phyloP scores from a whole-genome alignment of 208 protist species.

The Crithidia sp. region DNA sequence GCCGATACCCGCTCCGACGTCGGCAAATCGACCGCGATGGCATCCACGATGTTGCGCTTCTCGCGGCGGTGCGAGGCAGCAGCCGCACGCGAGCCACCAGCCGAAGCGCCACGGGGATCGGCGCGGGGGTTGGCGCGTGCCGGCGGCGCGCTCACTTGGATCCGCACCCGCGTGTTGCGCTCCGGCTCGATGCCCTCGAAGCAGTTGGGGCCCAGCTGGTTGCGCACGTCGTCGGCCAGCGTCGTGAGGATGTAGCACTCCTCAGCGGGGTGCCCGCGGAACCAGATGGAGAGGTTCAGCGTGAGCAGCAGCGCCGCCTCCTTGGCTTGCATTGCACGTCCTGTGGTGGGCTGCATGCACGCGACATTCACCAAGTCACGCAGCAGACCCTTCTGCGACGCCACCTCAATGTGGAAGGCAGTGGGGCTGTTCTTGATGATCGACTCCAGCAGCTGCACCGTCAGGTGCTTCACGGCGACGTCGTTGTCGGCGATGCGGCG shows the following conservation, averaged over 20 bases:
- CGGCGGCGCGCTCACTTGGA: constrained; percentile 12
- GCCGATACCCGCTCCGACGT: constrained; percentile 55
- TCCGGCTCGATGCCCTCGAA: constrained; percentile 76
- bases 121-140: background rate
- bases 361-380: constrained; percentile 80
- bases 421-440: constrained; percentile 71
- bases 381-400: constrained; percentile 75
- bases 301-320: constrained; percentile 72
- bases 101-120: background rate
- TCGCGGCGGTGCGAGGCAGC: constrained; percentile 11
- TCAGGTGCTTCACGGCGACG: constrained; percentile 74
- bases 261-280: constrained; percentile 69
- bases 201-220: constrained; percentile 60
- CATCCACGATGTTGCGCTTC: constrained; percentile 47
- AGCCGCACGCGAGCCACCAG: background rate
- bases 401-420: constrained; percentile 70
- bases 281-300: constrained; percentile 87
- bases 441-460: constrained; percentile 65
- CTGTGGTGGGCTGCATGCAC: constrained; percentile 44
- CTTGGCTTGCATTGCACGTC: constrained; percentile 57
- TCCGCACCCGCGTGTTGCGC: constrained; percentile 34
- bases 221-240: constrained; percentile 70
- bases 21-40: constrained; percentile 68
- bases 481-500: constrained; percentile 71
- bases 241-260: constrained; percentile 66